Base-by-base conservation (phyloP, 805 yeast genomes). In the Candida sphagnicola region DNA sequence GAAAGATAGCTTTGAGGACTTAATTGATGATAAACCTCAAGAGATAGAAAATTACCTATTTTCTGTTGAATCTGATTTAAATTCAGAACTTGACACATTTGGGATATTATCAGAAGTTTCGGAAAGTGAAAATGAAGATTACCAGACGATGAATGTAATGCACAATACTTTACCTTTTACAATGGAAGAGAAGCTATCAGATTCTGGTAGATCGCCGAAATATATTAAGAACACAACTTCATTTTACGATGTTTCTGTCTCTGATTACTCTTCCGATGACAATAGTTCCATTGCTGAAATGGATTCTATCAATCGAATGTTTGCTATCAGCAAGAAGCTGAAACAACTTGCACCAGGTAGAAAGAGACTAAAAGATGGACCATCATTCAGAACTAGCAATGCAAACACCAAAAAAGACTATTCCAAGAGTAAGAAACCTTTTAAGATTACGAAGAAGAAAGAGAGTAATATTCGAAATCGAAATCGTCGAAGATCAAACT, bases 21-120 rank as follows among this genome's bases (percentile, higher is more conserved):
- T 56, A 37, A 53, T 56, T 19, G 60, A 53, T 41, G 60, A 56
- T 32, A 33, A 33, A 13, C 35, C 35, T 6, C 35, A 33, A 33
- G 13, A 12, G 6, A 21, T 31, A 8, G 35, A 31, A 31, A 25
- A 31, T 8, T 16, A 30, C n/a, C n/a, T 8, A 8, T 16, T 5
- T 6, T 16, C 12, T 18, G 18, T 10, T 11, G 18, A 16, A 5
- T 17, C 15, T 4, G 34, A 31, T 18, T 8, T 6, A 17, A 6
- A 10, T 11, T n/a, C 33, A 6, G 18, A 8, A 6, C 13, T 33
- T 6, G 35, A 33, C 16, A 23, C 24, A 12, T 33, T 33, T 14
- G 35, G 24, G 12, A 23, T 33, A 8, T 33, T 33, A 23, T 33
- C 35, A 13, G 35, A 33, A 8, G 25, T 18, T 17, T 31, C 34